phyloP scores from a whole-genome alignment of 495 filamentous ascomycete species.

The Aspergillus olivimuriae region DNA sequence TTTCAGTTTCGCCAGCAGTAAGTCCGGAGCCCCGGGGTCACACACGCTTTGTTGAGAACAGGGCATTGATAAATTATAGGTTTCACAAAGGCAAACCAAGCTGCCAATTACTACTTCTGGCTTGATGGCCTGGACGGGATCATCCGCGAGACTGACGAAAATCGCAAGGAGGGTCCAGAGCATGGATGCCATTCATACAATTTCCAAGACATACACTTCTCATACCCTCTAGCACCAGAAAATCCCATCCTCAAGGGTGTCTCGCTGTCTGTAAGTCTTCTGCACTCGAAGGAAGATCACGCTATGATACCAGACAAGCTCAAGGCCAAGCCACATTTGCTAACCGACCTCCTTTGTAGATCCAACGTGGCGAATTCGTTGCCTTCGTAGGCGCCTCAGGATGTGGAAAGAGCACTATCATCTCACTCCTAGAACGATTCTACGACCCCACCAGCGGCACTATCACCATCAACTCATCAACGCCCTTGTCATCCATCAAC shows the following conservation, averaged over 20 bases:
- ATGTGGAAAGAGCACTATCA: slow-evolving; percentile 2
- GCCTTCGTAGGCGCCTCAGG: slow-evolving; percentile 5
- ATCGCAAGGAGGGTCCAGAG: slow-evolving; percentile 18
- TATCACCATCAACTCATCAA: slow-evolving; percentile 21
- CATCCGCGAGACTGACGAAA: slow-evolving; percentile 32
- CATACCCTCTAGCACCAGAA: slow-evolving; percentile 38
- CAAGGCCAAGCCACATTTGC: no score
- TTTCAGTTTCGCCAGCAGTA: slow-evolving; percentile 28
- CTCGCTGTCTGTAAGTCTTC: slow-evolving; percentile 5
- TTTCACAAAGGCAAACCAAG: slow-evolving; percentile 39
- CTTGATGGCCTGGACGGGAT: slow-evolving; percentile 29
- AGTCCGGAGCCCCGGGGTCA: background rate
- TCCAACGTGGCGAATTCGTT: slow-evolving; percentile 27
- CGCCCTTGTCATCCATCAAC: slow-evolving; percentile 10
- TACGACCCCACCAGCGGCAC: slow-evolving; percentile 36
- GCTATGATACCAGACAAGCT: no score
- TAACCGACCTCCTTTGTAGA: no score
- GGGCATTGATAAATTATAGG: slow-evolving; percentile 9
- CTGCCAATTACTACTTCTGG: slow-evolving; percentile 42
- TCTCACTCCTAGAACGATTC: slow-evolving; percentile 44
- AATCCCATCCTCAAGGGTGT: slow-evolving; percentile 10
- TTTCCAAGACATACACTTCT: no score
- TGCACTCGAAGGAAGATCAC: no score
- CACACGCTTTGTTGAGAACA: no score
- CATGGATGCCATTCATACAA: no score